A percentile compares a stretch with the other conserved stretches of the same genome.
Conservation (phyloP, 805 yeast species). For the Schizosaccharomyces octosporus region DNA sequence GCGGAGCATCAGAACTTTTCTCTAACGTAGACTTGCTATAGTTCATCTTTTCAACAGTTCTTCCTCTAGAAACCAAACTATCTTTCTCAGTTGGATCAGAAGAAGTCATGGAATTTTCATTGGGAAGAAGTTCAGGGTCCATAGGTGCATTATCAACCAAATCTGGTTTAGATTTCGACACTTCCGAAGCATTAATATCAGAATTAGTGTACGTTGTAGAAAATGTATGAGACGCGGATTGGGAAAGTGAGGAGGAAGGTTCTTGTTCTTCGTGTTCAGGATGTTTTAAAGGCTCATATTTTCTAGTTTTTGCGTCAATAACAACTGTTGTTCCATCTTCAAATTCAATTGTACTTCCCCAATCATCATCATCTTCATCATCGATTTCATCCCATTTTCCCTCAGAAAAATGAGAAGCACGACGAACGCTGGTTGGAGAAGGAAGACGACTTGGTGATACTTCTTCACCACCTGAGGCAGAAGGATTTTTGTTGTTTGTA, state of each 20-base stretch:
- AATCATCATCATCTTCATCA: neutral
- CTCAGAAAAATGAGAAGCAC: neutral
- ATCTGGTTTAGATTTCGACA: neutral
- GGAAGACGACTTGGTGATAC: neutral
- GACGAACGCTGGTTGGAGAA: neutral
- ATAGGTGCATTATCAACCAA: neutral
- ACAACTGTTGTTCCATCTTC: neutral
- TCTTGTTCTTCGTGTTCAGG: neutral
- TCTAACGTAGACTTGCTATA: too few relatives aligned
- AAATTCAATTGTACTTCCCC: neutral
- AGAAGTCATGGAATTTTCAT: too few relatives aligned
- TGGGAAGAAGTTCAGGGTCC: too few relatives aligned
- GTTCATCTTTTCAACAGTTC: too few relatives aligned
- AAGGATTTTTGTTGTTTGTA: neutral
- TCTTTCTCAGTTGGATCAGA: neutral
- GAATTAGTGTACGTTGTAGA: neutral
- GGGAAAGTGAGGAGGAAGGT: neutral
- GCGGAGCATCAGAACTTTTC: too few relatives aligned
- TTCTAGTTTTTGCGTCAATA: neutral
- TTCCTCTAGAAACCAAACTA: too few relatives aligned
- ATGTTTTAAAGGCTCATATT: neutral
- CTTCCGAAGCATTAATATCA: neutral
- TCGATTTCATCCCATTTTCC: conserved; percentile 1
- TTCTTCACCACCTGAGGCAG: neutral
- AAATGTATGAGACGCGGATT: neutral